A percentile compares a stretch with the other conserved stretches of the same genome.
phyloP scores from a whole-genome alignment of 768 basidiomycete species.

The Panellus pusillus region DNA sequence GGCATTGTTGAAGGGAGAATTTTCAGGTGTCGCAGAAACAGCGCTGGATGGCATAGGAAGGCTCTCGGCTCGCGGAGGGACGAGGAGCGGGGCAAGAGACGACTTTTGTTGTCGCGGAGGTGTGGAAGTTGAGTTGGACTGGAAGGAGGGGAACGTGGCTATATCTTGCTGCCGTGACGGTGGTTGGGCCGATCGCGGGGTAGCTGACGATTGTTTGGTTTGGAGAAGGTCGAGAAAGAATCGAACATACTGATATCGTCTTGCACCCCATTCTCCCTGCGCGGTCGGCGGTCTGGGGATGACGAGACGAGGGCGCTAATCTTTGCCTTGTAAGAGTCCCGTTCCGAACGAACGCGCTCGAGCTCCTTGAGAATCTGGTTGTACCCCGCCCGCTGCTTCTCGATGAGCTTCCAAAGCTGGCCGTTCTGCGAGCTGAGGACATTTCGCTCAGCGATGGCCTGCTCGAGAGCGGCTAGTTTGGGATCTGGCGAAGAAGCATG shows the following conservation, averaged over 20 bases:
- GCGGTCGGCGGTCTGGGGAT: constrained; percentile 19
- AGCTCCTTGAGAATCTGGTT: constrained; percentile 80
- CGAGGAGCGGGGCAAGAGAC: constrained; percentile 39
- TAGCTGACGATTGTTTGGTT: constrained; percentile 25
- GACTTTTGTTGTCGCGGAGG: constrained; percentile 30
- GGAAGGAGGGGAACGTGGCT: constrained; percentile 27
- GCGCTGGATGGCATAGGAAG: constrained; percentile 34
- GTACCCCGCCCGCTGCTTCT: constrained; percentile 86
- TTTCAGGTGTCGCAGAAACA: constrained; percentile 32
- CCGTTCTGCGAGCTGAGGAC: constrained; percentile 77
- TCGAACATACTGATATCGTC: constrained; percentile 13
- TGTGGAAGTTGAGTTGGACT: constrained; percentile 22
- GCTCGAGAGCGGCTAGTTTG: constrained; percentile 68
- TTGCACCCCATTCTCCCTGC: constrained; percentile 20
- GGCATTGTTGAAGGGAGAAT: constrained; percentile 26
- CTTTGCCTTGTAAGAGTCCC: constrained; percentile 67
- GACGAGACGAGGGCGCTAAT: constrained; percentile 30
- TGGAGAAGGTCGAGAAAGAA: constrained; percentile 29
- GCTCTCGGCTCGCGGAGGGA: constrained; percentile 38
- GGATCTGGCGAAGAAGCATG: constrained; percentile 58
- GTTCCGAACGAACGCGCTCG: constrained; percentile 79
- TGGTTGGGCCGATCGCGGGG: constrained; percentile 18
- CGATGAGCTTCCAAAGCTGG: constrained; percentile 93
- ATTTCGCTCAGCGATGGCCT: constrained; percentile 79
- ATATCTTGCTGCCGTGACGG: constrained; percentile 22